Evolutionary conservation across 306 rosid species (phyloP).

Genomic region (Oxytropis ochrocephala): DNA sequence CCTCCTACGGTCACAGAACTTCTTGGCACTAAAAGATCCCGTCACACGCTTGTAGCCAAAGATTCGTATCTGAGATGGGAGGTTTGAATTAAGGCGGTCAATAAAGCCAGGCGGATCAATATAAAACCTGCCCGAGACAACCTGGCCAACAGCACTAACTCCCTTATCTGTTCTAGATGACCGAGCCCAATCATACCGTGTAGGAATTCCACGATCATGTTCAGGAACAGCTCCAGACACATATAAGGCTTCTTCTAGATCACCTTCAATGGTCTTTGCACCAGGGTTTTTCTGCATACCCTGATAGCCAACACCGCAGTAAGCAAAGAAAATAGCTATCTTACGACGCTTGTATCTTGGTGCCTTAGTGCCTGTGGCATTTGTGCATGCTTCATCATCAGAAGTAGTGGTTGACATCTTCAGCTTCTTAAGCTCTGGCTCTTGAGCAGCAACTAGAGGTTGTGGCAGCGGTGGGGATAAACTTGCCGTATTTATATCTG

Average conservation of each 20-base stretch:
- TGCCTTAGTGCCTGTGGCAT: constrained; percentile 28
- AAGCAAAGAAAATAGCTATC: constrained; percentile 81
- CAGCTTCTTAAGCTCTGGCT: constrained; percentile 57
- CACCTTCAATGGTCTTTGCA: constrained; percentile 95
- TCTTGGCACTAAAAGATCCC: constrained; percentile 77
- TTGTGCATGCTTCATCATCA: constrained; percentile 50
- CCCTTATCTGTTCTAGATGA: constrained; percentile 96
- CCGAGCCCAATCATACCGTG: constrained; percentile 88
- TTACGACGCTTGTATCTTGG: constrained; percentile 73
- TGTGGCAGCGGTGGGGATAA: constrained; percentile 30
- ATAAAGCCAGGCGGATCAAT: constrained; percentile 89
- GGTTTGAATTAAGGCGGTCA: constrained; percentile 75
- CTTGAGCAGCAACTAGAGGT: constrained; percentile 21
- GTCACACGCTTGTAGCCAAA: constrained; percentile 87
- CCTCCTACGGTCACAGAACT: constrained; percentile 95
- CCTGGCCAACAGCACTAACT: constrained; percentile 95
- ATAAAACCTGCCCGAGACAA: constrained; percentile 85
- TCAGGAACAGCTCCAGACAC: constrained; percentile 77
- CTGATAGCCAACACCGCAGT: constrained; percentile 92
- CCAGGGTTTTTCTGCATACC: constrained; percentile 99
- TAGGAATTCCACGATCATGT: constrained; percentile 62
- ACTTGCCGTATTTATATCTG: constrained; percentile 30
- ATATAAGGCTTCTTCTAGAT: constrained; percentile 80
- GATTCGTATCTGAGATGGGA: constrained; percentile 69
- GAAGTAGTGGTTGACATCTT: constrained; percentile 86